Evolutionary conservation across 2,329 filamentous ascomycete genomes (phyloP).

Genomic region (Curvularia hawaiiensis): DNA sequence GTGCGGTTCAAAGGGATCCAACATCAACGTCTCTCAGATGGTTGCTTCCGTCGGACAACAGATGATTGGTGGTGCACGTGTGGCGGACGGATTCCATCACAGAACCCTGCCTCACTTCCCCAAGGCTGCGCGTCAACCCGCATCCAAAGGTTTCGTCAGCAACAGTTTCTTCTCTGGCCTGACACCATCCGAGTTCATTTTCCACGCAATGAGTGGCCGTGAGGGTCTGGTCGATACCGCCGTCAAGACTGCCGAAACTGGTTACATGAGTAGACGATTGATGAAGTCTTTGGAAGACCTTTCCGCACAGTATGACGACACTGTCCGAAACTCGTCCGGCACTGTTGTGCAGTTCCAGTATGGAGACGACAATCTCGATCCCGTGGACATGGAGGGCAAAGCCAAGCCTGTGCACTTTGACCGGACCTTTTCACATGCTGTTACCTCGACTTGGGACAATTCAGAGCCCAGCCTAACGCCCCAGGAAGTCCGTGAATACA

Average conservation of each 20-base stretch:
- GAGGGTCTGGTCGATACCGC: slow-evolving; percentile 98
- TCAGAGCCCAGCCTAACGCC: slow-evolving; percentile 74
- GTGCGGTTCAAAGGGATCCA: slow-evolving; percentile 94
- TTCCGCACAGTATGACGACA: slow-evolving; percentile 91
- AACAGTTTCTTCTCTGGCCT: slow-evolving; percentile 98
- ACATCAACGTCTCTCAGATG: slow-evolving; percentile 99
- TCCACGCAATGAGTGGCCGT: slow-evolving; percentile 97
- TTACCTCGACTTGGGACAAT: slow-evolving; percentile 80
- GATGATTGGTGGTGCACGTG: slow-evolving; percentile 92
- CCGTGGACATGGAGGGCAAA: slow-evolving; percentile 95
- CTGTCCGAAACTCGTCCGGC: slow-evolving; percentile 86
- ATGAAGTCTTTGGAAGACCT: slow-evolving; percentile 99
- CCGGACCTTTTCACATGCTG: slow-evolving; percentile 82
- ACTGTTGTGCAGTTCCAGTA: slow-evolving; percentile 97
- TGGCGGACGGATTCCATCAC: slow-evolving; percentile 95
- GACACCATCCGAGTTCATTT: slow-evolving; percentile 89
- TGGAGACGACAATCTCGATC: slow-evolving; percentile 93
- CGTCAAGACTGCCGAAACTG: slow-evolving; percentile 98
- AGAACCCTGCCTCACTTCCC: slow-evolving; percentile 93
- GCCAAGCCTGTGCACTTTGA: slow-evolving; percentile 92
- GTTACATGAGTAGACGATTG: slow-evolving; percentile 96
- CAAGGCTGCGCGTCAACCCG: slow-evolving; percentile 89
- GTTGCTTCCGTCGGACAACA: slow-evolving; percentile 96
- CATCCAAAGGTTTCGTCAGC: slow-evolving; percentile 93
- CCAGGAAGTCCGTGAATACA: slow-evolving; percentile 72